phyloP scores from a whole-genome alignment of 2,329 filamentous ascomycete species.

The Furcasterigmium sp. region DNA sequence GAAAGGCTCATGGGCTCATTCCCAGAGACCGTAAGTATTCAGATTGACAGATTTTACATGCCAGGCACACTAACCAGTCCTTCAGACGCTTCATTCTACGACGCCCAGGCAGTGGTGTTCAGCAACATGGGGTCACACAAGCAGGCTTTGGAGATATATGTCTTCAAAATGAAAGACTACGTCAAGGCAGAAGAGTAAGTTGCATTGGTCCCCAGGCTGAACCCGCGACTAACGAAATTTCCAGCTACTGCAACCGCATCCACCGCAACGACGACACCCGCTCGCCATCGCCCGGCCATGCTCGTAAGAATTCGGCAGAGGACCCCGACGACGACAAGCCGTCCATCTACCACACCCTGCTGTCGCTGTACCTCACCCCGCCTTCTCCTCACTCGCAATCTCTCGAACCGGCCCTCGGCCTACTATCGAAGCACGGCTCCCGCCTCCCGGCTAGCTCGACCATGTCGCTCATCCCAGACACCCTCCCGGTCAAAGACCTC shows the following conservation, averaged over 20 bases:
- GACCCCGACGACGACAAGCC: constrained; percentile 48
- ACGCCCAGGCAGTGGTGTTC: constrained; percentile 83
- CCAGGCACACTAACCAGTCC: not conserved
- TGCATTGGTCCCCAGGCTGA: not conserved
- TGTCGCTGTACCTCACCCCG: constrained; percentile 84
- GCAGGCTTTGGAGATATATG: constrained; percentile 94
- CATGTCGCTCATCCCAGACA: constrained; percentile 76
- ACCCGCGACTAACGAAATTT: constrained; percentile 12
- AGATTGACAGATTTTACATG: not conserved
- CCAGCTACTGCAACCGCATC: constrained; percentile 81
- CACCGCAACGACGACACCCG: constrained; percentile 56
- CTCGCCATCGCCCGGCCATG: constrained; percentile 25
- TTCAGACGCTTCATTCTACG: constrained; percentile 77
- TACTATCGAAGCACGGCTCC: constrained; percentile 89
- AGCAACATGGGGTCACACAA: constrained; percentile 95
- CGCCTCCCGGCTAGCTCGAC: constrained; percentile 85
- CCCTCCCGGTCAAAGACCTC: constrained; percentile 71
- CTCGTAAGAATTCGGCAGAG: constrained; percentile 19
- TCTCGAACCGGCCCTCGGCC: constrained; percentile 72
- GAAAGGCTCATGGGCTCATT: constrained; percentile 70
- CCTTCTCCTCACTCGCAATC: constrained; percentile 66
- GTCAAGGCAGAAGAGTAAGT: constrained; percentile 86
- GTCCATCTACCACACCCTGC: constrained; percentile 87
- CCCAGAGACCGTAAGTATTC: constrained; percentile 65
- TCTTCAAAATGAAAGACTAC: constrained; percentile 87